Percentiles rank a stretch among this genome's conserved stretches.
These are phyloP conservation scores for Sporothrix pseudoabietina DNA, from an alignment of 2,329 filamentous ascomycete species.

Conservation along the genomic window DNA sequence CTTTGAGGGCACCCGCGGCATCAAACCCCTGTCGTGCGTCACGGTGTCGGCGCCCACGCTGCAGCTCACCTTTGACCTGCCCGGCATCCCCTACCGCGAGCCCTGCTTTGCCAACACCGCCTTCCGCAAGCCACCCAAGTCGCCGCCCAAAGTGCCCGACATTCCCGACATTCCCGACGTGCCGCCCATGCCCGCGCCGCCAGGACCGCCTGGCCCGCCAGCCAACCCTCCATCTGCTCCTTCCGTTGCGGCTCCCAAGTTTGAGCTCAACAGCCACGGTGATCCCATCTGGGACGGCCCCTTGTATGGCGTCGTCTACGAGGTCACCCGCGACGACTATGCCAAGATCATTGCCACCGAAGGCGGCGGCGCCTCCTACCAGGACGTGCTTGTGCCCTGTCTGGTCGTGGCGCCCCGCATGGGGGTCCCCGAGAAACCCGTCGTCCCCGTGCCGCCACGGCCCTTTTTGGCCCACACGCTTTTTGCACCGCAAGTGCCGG, in stretches of 20 bases:
- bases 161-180: constrained; percentile 22
- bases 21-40: constrained; percentile 76
- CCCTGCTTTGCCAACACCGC: constrained; percentile 89
- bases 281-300: constrained; percentile 72
- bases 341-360: constrained; percentile 86
- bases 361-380: constrained; percentile 81
- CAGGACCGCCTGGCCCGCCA: constrained; percentile 28
- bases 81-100: constrained; percentile 82
- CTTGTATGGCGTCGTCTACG: constrained; percentile 91
- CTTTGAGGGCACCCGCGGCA: constrained; percentile 75
- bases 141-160: constrained; percentile 31
- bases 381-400: constrained; percentile 80
- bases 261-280: constrained; percentile 45
- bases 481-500: constrained; percentile 63
- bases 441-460: constrained; percentile 54
- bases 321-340: constrained; percentile 83
- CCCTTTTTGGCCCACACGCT: constrained; percentile 85
- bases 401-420: constrained; percentile 62
- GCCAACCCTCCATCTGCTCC: neutral
- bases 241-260: neutral
- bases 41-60: constrained; percentile 81
- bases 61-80: constrained; percentile 78
- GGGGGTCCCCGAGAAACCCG: constrained; percentile 66
- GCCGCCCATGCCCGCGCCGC: constrained; percentile 32
- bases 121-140: constrained; percentile 51